Evolutionary conservation across 805 yeast species (phyloP).

Genomic region (Metahyphopichia silvanorum): DNA sequence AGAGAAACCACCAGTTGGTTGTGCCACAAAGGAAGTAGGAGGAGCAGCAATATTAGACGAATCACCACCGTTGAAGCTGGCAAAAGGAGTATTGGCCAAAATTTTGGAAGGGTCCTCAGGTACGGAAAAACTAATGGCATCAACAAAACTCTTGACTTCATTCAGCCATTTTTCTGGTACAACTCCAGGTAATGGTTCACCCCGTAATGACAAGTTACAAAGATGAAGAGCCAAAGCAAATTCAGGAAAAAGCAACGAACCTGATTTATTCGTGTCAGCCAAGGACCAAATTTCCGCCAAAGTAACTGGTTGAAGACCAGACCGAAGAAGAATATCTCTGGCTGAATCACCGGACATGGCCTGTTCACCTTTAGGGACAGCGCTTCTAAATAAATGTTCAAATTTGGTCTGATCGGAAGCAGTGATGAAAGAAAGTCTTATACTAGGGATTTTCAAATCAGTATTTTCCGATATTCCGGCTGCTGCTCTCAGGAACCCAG

Average conservation of each 20-base stretch:
- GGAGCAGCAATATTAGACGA: slow-evolving; percentile 3
- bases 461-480: slow-evolving; percentile 48
- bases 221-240: slow-evolving; percentile 89
- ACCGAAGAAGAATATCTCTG: slow-evolving; percentile 72
- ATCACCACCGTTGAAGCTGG: slow-evolving; percentile 11
- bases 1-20: slow-evolving; percentile 30
- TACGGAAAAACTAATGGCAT: slow-evolving; percentile 76
- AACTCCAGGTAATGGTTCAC: slow-evolving; percentile 70
- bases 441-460: slow-evolving; percentile 64
- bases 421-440: slow-evolving; percentile 80
- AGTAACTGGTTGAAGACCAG: slow-evolving; percentile 70
- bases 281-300: slow-evolving; percentile 88
- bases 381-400: slow-evolving; percentile 77
- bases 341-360: slow-evolving; percentile 72
- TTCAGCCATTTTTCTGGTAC: slow-evolving; percentile 72
- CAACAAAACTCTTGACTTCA: slow-evolving; percentile 87
- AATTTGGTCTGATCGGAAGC: slow-evolving; percentile 83
- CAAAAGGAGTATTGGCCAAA: slow-evolving; percentile 45
- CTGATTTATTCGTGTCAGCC: slow-evolving; percentile 85
- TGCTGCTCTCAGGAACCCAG: slow-evolving; percentile 44
- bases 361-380: slow-evolving; percentile 69
- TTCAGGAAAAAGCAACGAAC: slow-evolving; percentile 85
- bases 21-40: slow-evolving; percentile 35
- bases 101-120: slow-evolving; percentile 52
- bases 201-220: slow-evolving; percentile 73